Base-by-base conservation (phyloP, 2,329 filamentous ascomycete species). In the Xylariaceae sp. region DNA sequence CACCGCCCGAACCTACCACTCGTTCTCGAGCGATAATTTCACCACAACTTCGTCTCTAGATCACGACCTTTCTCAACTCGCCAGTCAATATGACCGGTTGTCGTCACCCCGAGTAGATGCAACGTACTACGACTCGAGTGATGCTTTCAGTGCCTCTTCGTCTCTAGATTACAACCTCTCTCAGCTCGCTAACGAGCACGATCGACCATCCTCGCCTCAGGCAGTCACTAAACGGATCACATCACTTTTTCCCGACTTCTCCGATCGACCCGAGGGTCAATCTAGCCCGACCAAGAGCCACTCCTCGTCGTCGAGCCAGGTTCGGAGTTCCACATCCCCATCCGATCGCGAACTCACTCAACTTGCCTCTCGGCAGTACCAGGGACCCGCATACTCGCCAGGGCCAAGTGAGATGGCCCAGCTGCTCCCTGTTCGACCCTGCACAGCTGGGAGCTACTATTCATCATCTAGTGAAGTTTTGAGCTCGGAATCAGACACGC, bases 391-490 rank as follows among this genome's bases (percentile, higher is more conserved):
- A 9, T 8, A 9, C 26, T 28, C n/a, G 13, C 13, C 26, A 28
- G 21, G 21, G 32, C 19, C 34, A 30, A 21, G 32, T 12, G 19
- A 33, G 9, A 26, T 2, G 9, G 14, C 15, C 23, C 6, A 15
- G 17, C 8, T 23, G 28, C 14, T 24, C 14, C 16, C 31, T 32
- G 16, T 27, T 36, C 45, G 38, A 32, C 31, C 41, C 26, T 28
- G 38, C 31, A 42, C 41, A 30, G 21, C 43, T 31, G 17, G 40
- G 11, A 48, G 43, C 32, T 48, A 47, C n/a, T 46, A 40, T 33
- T 45, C 50, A n/a, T 51, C 50, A 23, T 52, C 41, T 32, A 44
- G 43, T 37, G 45, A 50, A 30, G 29, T 16, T 21, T 23, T 28
- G 18, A 43, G 31, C 36, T 40, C 46, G 28, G 18, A 32, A 18